phyloP scores from a whole-genome alignment of 257 asterid genomes.

The Lycium ferocissimum region DNA sequence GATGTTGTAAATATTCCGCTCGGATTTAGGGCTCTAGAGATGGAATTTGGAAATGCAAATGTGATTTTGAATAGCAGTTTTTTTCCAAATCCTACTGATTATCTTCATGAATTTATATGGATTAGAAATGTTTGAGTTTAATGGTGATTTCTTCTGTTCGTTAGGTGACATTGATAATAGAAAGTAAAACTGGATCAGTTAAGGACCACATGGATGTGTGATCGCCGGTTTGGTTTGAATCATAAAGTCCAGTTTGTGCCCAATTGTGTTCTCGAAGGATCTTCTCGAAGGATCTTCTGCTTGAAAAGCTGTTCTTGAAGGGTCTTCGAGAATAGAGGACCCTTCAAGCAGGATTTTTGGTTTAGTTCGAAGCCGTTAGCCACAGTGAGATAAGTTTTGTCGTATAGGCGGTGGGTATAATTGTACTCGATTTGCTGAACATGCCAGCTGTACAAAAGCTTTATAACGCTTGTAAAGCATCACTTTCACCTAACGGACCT shows the following conservation, averaged over 20 bases:
- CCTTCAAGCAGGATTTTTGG: slow-evolving; percentile 34
- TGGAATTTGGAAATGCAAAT: slow-evolving; percentile 14
- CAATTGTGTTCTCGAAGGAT: slow-evolving; percentile 32
- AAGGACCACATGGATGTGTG: slow-evolving; percentile 22
- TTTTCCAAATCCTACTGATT: not conserved
- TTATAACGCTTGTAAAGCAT: slow-evolving; percentile 89
- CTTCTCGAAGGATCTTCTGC: slow-evolving; percentile 41
- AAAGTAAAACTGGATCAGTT: slow-evolving; percentile 27
- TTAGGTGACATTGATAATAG: slow-evolving; percentile 33
- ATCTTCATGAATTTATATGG: not conserved
- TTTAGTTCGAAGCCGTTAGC: slow-evolving; percentile 3
- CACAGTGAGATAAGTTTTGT: slow-evolving; percentile 7
- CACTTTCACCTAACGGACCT: slow-evolving; percentile 90
- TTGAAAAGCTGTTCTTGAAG: slow-evolving; percentile 32
- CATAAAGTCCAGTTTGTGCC: slow-evolving; percentile 16
- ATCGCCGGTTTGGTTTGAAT: slow-evolving; percentile 33
- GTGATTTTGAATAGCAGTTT: not conserved
- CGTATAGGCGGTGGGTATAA: slow-evolving; percentile 38
- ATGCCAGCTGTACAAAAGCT: slow-evolving; percentile 99
- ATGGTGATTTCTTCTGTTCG: slow-evolving; percentile 27
- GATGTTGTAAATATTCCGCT: not conserved
- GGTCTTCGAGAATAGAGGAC: slow-evolving; percentile 50
- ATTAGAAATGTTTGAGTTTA: slow-evolving; percentile 4
- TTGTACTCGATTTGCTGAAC: slow-evolving; percentile 49
- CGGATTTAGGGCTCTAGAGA: not conserved